Evolutionary conservation across 163 green algal species (phyloP).

Genomic region (Coccomyxa subellipsoidea): DNA sequence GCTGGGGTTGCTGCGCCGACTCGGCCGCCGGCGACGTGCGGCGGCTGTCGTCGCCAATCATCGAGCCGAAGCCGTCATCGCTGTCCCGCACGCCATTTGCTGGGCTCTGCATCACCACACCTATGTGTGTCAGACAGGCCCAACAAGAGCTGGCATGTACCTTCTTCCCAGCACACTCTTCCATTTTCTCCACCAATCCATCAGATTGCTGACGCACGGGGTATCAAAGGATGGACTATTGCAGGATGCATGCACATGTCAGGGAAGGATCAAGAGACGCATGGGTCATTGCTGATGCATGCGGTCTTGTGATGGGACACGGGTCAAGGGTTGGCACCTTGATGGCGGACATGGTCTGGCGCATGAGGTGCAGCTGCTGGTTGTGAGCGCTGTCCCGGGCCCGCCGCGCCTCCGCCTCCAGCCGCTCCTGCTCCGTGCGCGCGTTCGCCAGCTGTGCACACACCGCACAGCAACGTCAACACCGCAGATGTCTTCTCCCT

Average conservation of each 20-base stretch:
- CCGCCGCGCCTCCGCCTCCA: background rate
- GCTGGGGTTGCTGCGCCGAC: background rate
- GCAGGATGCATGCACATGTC: no score
- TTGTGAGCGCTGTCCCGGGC: background rate
- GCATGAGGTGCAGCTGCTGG: background rate
- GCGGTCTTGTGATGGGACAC: no score
- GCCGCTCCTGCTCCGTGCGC: background rate
- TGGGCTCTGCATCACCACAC: background rate
- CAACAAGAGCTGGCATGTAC: no score
- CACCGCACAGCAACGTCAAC: background rate
- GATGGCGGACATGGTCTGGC: background rate
- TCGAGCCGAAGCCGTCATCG: conserved; percentile 21
- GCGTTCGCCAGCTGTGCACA: conserved; percentile 1
- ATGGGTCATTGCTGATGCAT: no score
- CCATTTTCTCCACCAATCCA: no score
- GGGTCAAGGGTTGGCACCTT: no score
- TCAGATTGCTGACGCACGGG: no score
- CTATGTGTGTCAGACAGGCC: no score
- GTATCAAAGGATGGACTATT: no score
- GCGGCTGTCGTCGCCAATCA: background rate
- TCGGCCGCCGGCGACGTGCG: background rate
- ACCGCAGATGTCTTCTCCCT: background rate
- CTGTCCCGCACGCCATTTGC: background rate
- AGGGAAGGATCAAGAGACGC: no score
- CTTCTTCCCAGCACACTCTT: no score